phyloP scores from a whole-genome alignment of 1,139 yeast species.

The Hyphopichia wangnamkhiaoensis region DNA sequence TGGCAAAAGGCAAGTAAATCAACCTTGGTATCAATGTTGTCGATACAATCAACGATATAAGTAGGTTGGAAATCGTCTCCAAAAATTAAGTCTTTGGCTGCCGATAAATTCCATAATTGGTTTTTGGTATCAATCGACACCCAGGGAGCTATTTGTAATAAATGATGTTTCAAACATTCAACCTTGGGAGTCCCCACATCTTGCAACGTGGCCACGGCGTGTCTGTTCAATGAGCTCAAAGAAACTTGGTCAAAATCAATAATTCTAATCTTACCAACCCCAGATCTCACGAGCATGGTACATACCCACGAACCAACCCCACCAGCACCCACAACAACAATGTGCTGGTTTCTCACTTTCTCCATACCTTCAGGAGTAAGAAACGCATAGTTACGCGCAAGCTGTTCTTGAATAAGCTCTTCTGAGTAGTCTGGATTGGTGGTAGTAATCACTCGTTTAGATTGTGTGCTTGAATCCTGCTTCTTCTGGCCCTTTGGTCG shows the following conservation, averaged over 20 bases:
- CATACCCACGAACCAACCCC: conserved; percentile 99
- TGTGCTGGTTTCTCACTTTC: conserved; percentile 69
- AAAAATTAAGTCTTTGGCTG: conserved; percentile 59
- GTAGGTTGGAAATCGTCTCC: conserved; percentile 61
- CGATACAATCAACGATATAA: conserved; percentile 90
- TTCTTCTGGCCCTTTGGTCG: conserved; percentile 8
- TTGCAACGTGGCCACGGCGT: conserved; percentile 82
- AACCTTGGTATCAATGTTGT: conserved; percentile 91
- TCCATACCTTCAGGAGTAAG: conserved; percentile 81
- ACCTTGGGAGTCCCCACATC: conserved; percentile 95
- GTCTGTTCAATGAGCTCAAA: conserved; percentile 85
- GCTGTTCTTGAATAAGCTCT: conserved; percentile 81
- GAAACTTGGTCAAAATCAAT: conserved; percentile 97
- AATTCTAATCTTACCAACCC: conserved; percentile 73
- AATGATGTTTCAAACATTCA: conserved; percentile 65
- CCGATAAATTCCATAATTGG: conserved; percentile 70
- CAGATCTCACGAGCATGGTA: conserved; percentile 89
- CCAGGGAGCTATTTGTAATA: conserved; percentile 86
- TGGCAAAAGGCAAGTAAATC: conserved; percentile 79
- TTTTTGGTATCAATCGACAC: conserved; percentile 74
- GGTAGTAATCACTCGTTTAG: conserved; percentile 6
- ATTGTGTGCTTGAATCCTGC: no score
- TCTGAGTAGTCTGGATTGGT: conserved; percentile 51
- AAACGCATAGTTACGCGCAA: conserved; percentile 91
- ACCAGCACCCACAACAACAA: conserved; percentile 95